Percentiles rank a stretch among this genome's conserved stretches.
Evolutionary conservation across 352 stramenopile species (phyloP).

Genomic region (Globisporangium spinosum): DNA sequence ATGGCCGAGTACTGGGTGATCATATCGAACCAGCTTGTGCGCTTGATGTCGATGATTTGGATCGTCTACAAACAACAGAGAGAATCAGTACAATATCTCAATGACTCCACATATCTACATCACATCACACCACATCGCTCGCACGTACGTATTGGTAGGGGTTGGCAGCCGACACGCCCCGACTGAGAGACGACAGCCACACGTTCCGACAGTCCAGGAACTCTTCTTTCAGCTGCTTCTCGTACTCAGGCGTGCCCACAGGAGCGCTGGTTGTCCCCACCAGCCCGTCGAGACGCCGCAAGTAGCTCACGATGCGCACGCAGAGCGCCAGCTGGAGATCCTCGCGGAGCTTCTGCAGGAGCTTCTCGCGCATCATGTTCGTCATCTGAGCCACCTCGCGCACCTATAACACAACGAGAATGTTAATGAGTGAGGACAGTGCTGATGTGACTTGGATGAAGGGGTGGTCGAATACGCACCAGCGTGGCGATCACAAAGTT

Average conservation of each 20-base stretch:
- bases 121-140: neutral
- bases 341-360: slow-evolving; percentile 81
- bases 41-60: slow-evolving; percentile 85
- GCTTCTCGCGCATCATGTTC: slow-evolving; percentile 54
- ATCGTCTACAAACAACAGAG: slow-evolving; percentile 44
- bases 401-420: slow-evolving; percentile 20
- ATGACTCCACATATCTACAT: neutral
- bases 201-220: slow-evolving; percentile 76
- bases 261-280: slow-evolving; percentile 14
- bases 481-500: slow-evolving; percentile 70
- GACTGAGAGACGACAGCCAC: slow-evolving; percentile 67
- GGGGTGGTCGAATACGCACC: slow-evolving; percentile 18
- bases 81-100: neutral
- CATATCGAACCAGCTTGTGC: slow-evolving; percentile 89
- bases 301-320: slow-evolving; percentile 74
- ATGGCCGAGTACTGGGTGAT: slow-evolving; percentile 91
- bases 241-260: slow-evolving; percentile 54
- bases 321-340: slow-evolving; percentile 78
- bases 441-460: neutral
- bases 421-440: neutral
- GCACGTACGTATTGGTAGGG: slow-evolving; percentile 79
- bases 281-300: slow-evolving; percentile 69
- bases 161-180: slow-evolving; percentile 48
- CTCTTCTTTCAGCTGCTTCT: slow-evolving; percentile 80
- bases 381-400: slow-evolving; percentile 69